A percentile compares a stretch with the other conserved stretches of the same genome.
Conservation (phyloP, 257 asterid genomes). For the Thymus quinquecostatus region DNA sequence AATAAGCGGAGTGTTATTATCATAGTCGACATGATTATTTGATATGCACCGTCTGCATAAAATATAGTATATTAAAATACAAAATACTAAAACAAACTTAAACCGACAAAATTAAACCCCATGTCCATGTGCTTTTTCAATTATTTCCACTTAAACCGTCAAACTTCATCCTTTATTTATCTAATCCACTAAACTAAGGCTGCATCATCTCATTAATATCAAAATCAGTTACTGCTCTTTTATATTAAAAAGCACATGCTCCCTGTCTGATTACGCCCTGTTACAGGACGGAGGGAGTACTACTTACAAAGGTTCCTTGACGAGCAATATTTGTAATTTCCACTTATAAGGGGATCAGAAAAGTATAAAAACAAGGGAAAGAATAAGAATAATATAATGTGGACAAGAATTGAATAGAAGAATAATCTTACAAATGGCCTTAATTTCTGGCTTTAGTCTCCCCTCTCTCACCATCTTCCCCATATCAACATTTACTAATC, state of each 20-base stretch:
- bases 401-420: constrained; percentile 18
- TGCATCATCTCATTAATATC: not conserved
- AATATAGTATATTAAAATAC: too few relatives aligned
- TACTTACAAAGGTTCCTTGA: too few relatives aligned
- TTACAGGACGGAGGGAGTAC: too few relatives aligned
- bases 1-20: too few relatives aligned
- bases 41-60: too few relatives aligned
- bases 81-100: too few relatives aligned
- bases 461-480: not conserved
- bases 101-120: too few relatives aligned
- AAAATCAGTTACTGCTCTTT: not conserved
- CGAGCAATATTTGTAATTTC: not conserved
- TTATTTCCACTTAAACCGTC: constrained; percentile 16
- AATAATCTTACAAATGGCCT: not conserved
- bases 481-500: constrained; percentile 7
- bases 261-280: too few relatives aligned
- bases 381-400: constrained; percentile 8
- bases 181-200: not conserved
- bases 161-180: not conserved
- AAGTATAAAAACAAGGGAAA: not conserved
- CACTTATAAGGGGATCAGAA: not conserved
- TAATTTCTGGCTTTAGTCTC: constrained; percentile 6
- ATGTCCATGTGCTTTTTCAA: constrained; percentile 27
- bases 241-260: too few relatives aligned
- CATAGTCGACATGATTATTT: too few relatives aligned